Evolutionary conservation across 2,329 filamentous ascomycete genomes (phyloP).

Genomic region (Metarhizium rileyi): DNA sequence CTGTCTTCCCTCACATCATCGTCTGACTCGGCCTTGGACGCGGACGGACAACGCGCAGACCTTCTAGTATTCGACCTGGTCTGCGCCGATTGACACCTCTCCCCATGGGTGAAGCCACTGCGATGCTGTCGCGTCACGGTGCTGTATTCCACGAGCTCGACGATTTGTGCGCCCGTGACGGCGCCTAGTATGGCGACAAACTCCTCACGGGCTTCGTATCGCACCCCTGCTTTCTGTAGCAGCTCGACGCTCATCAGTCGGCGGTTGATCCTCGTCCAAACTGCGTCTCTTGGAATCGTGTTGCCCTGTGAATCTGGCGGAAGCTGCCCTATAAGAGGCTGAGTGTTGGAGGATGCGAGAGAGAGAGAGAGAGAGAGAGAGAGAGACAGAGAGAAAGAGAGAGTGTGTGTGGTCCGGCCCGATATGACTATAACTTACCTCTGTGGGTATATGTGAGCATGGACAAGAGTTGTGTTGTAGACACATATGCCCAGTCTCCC

Average conservation of each 20-base stretch:
- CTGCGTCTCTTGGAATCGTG: slow-evolving; percentile 34
- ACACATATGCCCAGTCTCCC: background rate
- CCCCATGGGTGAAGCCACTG: no score
- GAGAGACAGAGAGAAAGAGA: no score
- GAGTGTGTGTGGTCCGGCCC: no score
- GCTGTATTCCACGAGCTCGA: background rate
- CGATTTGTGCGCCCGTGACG: background rate
- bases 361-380: no score
- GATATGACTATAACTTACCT: background rate
- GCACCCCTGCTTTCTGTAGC: slow-evolving; percentile 42
- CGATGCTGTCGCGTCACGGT: background rate
- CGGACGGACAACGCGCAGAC: no score
- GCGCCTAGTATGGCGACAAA: slow-evolving; percentile 30
- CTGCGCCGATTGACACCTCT: no score
- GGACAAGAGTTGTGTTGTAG: background rate
- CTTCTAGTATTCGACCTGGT: no score
- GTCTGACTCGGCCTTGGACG: no score
- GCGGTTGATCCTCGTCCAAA: slow-evolving; percentile 50
- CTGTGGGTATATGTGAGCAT: background rate
- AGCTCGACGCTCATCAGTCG: slow-evolving; percentile 48
- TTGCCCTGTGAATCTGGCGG: background rate
- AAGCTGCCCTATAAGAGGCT: background rate
- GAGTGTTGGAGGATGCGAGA: background rate
- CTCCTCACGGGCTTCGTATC: slow-evolving; percentile 50
- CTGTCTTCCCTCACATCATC: no score